These are phyloP conservation scores for Fusarium phyllophilum DNA, from an alignment of 2,329 filamentous ascomycete species.

Conservation along the genomic window DNA sequence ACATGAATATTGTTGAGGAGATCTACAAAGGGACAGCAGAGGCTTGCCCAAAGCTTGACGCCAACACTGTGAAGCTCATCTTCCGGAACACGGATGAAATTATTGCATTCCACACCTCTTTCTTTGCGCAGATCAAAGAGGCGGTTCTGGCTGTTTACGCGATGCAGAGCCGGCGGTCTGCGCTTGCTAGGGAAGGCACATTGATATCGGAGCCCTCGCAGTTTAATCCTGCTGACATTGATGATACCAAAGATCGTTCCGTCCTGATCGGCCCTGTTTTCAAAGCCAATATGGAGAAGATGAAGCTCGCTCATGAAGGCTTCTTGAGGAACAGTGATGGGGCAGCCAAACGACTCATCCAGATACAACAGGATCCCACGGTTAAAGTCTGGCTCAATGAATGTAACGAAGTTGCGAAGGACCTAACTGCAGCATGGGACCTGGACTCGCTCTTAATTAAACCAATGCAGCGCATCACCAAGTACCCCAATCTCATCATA, in stretches of 20 bases:
- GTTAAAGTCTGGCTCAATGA: slow-evolving; percentile 89
- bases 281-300: slow-evolving; percentile 65
- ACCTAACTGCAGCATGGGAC: slow-evolving; percentile 94
- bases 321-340: slow-evolving; percentile 72
- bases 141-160: slow-evolving; percentile 83
- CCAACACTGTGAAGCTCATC: slow-evolving; percentile 86
- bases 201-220: slow-evolving; percentile 54
- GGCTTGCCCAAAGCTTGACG: slow-evolving; percentile 80
- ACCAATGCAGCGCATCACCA: slow-evolving; percentile 92
- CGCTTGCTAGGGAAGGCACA: slow-evolving; percentile 55
- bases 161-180: slow-evolving; percentile 62
- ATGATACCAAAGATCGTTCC: slow-evolving; percentile 63
- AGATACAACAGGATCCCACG: slow-evolving; percentile 70
- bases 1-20: slow-evolving; percentile 97
- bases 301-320: slow-evolving; percentile 69
- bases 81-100: slow-evolving; percentile 95
- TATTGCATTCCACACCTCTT: slow-evolving; percentile 83
- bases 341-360: slow-evolving; percentile 68
- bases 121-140: slow-evolving; percentile 83
- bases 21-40: slow-evolving; percentile 96
- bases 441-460: slow-evolving; percentile 97
- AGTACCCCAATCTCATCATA: slow-evolving; percentile 88
- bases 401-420: slow-evolving; percentile 90
- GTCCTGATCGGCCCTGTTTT: slow-evolving; percentile 66
- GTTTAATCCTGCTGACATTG: slow-evolving; percentile 54